These are phyloP conservation scores for Stemphylium lycopersici DNA, from an alignment of 2,329 filamentous ascomycete species.

Conservation along the genomic window DNA sequence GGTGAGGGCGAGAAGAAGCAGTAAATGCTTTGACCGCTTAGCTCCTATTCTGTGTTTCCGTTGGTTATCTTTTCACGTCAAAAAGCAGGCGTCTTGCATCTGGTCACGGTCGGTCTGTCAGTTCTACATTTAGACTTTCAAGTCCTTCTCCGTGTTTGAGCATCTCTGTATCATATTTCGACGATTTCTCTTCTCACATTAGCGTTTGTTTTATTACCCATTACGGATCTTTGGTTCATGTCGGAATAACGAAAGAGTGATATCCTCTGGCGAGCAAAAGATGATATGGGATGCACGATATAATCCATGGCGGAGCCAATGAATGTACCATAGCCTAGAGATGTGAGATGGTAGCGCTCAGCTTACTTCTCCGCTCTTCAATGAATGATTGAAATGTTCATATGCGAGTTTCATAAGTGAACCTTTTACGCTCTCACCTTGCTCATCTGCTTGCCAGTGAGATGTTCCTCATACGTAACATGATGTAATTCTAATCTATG, in stretches of 20 bases:
- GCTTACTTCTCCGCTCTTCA: constrained; percentile 41
- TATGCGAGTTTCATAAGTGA: not conserved
- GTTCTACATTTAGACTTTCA: constrained; percentile 42
- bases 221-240: constrained; percentile 27
- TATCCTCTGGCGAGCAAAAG: constrained; percentile 27
- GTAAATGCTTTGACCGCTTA: constrained; percentile 47
- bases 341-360: constrained; percentile 39
- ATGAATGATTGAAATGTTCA: constrained; percentile 24
- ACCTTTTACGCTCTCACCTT: too few relatives aligned
- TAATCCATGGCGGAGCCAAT: constrained; percentile 25
- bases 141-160: constrained; percentile 33
- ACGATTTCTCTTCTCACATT: constrained; percentile 38
- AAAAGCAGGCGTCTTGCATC: constrained; percentile 50
- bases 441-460: too few relatives aligned
- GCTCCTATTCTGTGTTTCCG: constrained; percentile 29
- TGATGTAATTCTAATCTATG: too few relatives aligned
- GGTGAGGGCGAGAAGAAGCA: constrained; percentile 77
- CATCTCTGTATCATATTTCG: constrained; percentile 45
- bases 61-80: constrained; percentile 32
- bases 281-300: constrained; percentile 25
- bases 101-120: constrained; percentile 35
- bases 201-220: constrained; percentile 41
- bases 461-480: too few relatives aligned
- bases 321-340: constrained; percentile 39
- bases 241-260: constrained; percentile 31